These are phyloP conservation scores for Vigna nakashimae DNA, from an alignment of 306 rosid species.

Conservation along the genomic window DNA sequence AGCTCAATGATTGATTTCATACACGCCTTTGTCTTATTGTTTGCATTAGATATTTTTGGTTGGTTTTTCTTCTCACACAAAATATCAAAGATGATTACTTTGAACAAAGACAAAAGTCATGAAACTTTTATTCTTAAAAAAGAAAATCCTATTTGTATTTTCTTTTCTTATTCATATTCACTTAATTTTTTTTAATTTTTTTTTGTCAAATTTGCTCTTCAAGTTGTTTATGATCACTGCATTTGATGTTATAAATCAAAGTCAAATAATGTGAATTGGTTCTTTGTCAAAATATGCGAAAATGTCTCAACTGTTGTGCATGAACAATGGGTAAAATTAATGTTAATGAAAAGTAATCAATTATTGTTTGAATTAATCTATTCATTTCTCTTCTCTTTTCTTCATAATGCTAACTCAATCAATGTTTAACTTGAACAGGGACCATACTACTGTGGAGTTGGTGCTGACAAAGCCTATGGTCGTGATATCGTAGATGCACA, in stretches of 20 bases:
- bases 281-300: not conserved
- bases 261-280: not conserved
- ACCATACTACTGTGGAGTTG: constrained; percentile 72
- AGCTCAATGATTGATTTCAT: not conserved
- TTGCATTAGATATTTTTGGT: not conserved
- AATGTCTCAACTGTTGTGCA: not conserved
- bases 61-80: not conserved
- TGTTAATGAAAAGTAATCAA: not conserved
- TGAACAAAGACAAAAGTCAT: not conserved
- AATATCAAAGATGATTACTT: not conserved
- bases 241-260: not conserved
- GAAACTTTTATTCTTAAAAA: no score
- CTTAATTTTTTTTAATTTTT: no score
- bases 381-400: not conserved
- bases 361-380: no score
- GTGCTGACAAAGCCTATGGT: constrained; percentile 79
- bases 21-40: not conserved
- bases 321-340: not conserved
- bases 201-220: no score
- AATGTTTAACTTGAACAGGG: constrained; percentile 48
- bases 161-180: no score
- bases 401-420: not conserved
- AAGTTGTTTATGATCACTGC: not conserved
- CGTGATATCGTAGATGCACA: constrained; percentile 75
- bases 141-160: no score